phyloP scores from a whole-genome alignment of 768 basidiomycete species.

The Leccinum barrowsii region DNA sequence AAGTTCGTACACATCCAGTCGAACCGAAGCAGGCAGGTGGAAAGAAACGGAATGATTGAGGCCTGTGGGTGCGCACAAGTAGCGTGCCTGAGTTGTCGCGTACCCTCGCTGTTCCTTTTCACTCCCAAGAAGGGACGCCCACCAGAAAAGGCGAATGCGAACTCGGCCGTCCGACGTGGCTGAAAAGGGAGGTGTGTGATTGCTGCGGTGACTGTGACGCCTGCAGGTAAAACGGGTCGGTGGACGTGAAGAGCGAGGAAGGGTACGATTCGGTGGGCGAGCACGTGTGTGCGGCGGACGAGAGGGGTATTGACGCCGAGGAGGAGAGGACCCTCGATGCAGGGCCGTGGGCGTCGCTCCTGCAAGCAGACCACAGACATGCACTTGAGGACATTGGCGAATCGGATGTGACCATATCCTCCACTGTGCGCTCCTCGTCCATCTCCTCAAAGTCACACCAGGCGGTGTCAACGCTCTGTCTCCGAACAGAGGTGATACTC shows the following conservation, averaged over 20 bases:
- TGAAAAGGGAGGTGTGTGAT: slow-evolving; percentile 32
- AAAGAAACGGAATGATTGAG: not conserved
- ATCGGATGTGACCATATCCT: slow-evolving; percentile 40
- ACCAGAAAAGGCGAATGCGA: slow-evolving; percentile 40
- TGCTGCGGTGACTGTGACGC: slow-evolving; percentile 37
- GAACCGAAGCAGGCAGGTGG: slow-evolving; percentile 1
- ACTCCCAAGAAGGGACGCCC: slow-evolving; percentile 27
- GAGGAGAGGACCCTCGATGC: slow-evolving; percentile 23
- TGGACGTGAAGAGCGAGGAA: slow-evolving; percentile 39
- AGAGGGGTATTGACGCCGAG: slow-evolving; percentile 14
- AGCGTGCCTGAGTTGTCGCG: not conserved
- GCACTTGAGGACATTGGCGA: slow-evolving; percentile 27
- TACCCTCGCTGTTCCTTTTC: not conserved
- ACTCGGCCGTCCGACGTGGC: slow-evolving; percentile 36
- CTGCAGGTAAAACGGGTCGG: slow-evolving; percentile 50
- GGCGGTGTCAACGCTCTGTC: slow-evolving; percentile 24
- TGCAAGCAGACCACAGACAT: slow-evolving; percentile 25
- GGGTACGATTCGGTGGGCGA: slow-evolving; percentile 22
- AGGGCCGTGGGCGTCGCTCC: slow-evolving; percentile 11
- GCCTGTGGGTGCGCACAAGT: not conserved
- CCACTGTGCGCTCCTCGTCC: slow-evolving; percentile 45
- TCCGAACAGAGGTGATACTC: slow-evolving; percentile 25
- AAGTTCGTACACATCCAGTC: slow-evolving; percentile 6
- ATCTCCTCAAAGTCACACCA: slow-evolving; percentile 36
- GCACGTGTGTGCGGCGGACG: slow-evolving; percentile 8